Evolutionary conservation across 176 grass and related monocot species (phyloP), one percentile per base, ranked within the genome.

Genomic region (Oryza meyeriana): DNA sequence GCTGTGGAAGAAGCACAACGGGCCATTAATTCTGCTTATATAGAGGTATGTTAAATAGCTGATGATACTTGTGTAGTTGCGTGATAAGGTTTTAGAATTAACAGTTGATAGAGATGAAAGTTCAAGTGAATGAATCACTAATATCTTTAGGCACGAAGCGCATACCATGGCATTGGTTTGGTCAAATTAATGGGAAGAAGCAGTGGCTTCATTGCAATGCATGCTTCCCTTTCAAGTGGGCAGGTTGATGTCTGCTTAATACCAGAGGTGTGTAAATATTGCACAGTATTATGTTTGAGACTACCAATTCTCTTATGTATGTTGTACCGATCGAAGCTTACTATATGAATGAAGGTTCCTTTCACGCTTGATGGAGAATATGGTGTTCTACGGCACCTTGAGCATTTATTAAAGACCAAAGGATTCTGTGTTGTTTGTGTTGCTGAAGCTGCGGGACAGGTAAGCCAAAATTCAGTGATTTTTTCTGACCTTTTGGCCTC

Each of bases 121-220:
- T 65, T 36, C 13, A 78, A 84, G 63, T 68, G 39, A 44, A 87
- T 22, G 29, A 59, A 35, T 66, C n/a, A 30, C n/a, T 66, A 61
- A 4, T 71, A 13, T 81, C 16, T 71, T 85, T 84, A 98, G 93
- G 92, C 96, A 66, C 87, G 85, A 16, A 98, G 96, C 79, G 96
- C 95, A 79, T 98, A 98, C 81, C 92, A 95, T 88, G 93, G 96
- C 62, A 91, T 98, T 85, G 96, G 96, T 39, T 75, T 98, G 64
- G 96, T 98, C 68, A 98, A 98, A 87, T 68, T 95, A 63, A 98
- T 98, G 96, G 96, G 95, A 88, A 89, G 95, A 87, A 93, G 88
- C 45, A 95, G 88, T 50, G 95, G 95, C 35, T 98, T 98, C 76
- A 98, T 98, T 82, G 88, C 92, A 57, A 98, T 98, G 96, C 96